Evolutionary conservation across 2,329 filamentous ascomycete genomes (phyloP), one percentile per base, ranked within the genome.

Genomic region (Arthrobotrys musiformis): DNA sequence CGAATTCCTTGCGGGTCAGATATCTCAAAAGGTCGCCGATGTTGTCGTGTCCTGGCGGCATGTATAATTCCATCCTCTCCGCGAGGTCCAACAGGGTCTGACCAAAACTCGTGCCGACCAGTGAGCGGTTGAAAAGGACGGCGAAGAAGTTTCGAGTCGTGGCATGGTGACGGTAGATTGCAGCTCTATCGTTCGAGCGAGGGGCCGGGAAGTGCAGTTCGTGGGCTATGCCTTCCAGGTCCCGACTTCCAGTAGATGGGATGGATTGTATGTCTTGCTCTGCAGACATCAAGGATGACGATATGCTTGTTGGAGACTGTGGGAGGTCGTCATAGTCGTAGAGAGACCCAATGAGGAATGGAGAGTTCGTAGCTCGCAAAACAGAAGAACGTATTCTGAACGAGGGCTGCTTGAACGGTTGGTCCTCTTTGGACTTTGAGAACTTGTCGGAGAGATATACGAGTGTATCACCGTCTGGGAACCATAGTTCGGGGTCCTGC

Each of bases 131-230:
- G 80, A 89, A 90, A 1, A 92, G 82, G 35, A 92, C 83, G 0
- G 90, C 90, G 79, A 92, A 89, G 50, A 92, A 87, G 80, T 92
- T 92, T 19, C 90, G 87, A 0, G 90, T 90, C 0, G 90, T 90
- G 54, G 92, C 86, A 79, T 90, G 88, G 78, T 91, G 86, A 0
- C 88, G 85, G 0, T 86, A 85, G 66, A 86, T 86, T 46, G 86
- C 87, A 17, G 82, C 82, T 80, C 83, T 86, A 79, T 81, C 85
- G 42, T 87, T 80, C 40, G 86, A 85, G 1, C 85, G 79, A 0
- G 89, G 89, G 0, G 88, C 85, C 0, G 89, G 86, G 75, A 92
- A 90, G 83, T 87, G 89, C 82, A 92, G 87, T 80, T 90, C 86
- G 73, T 89, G 89, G 1, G 86, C 87, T 48, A 89, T 87, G 1